A percentile compares a stretch with the other conserved stretches of the same genome.
These are phyloP conservation scores for Mortierella sp. DNA, from an alignment of 371 early-diverging fungal genomes.

Conservation along the genomic window DNA sequence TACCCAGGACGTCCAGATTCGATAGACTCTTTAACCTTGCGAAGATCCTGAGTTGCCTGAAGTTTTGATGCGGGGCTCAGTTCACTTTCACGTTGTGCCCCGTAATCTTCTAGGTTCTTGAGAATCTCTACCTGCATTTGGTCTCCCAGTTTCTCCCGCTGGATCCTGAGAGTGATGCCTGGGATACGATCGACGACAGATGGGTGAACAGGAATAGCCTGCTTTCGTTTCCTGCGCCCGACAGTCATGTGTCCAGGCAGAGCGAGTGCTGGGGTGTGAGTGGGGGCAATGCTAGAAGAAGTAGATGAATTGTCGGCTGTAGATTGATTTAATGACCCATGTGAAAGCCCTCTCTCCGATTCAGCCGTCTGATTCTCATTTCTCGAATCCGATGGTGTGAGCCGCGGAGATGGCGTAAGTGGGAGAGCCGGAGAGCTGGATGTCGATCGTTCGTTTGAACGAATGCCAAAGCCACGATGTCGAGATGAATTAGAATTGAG, in stretches of 20 bases:
- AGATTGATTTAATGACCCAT: conserved; percentile 11
- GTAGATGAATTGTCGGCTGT: conserved; percentile 3
- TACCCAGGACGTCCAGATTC: conserved; percentile 49
- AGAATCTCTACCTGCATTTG: conserved; percentile 52
- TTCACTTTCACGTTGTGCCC: not conserved
- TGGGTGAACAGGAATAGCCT: conserved; percentile 47
- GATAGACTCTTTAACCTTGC: conserved; percentile 43
- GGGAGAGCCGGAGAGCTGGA: conserved; percentile 46
- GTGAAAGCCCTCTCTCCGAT: conserved; percentile 6
- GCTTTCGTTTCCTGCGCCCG: conserved; percentile 49
- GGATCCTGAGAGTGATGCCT: conserved; percentile 49
- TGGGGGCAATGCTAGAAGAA: not conserved
- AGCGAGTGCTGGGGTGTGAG: not conserved
- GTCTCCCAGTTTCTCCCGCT: conserved; percentile 36
- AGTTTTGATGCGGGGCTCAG: conserved; percentile 10
- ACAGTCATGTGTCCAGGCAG: conserved; percentile 7
- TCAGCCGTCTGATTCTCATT: conserved; percentile 11
- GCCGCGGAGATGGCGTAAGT: conserved; percentile 39
- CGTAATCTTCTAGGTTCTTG: conserved; percentile 45
- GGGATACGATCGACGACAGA: conserved; percentile 52
- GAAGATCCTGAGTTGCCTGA: conserved; percentile 40
- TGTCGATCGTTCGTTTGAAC: conserved; percentile 31
- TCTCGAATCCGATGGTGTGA: conserved; percentile 24
- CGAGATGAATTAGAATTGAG: conserved; percentile 8
- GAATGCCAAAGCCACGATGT: conserved; percentile 4